phyloP scores from a whole-genome alignment of 106 monocot genomes.

The Gastrodia elata region DNA sequence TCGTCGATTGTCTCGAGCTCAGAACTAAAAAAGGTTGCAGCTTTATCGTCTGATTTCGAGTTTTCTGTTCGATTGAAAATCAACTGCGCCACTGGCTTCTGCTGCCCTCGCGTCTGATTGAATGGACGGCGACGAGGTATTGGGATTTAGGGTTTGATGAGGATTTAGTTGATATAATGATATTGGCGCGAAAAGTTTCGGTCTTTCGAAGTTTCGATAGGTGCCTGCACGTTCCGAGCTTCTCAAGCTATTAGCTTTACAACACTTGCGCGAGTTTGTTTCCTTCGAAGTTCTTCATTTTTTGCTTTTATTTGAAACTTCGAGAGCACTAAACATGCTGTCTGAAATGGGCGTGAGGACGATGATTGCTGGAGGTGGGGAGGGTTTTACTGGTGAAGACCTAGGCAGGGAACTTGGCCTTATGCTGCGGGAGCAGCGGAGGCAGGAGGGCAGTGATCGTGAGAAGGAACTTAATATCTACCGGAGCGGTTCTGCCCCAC shows the following conservation, averaged over 20 bases:
- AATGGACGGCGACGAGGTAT: not conserved
- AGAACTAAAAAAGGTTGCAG: not conserved
- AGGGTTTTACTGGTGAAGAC: slow-evolving; percentile 21
- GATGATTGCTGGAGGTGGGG: slow-evolving; percentile 5
- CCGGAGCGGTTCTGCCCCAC: slow-evolving; percentile 65
- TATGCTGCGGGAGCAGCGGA: slow-evolving; percentile 25
- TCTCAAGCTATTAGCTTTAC: not conserved
- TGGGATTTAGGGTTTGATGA: not conserved
- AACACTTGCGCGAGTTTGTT: not conserved
- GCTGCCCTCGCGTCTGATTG: not conserved
- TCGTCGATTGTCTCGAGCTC: not conserved
- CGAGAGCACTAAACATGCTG: slow-evolving; percentile 12
- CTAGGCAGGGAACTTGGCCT: slow-evolving; percentile 27
- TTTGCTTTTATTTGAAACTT: slow-evolving; percentile 9
- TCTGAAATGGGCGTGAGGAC: slow-evolving; percentile 23
- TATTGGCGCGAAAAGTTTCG: not conserved
- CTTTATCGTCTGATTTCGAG: not conserved
- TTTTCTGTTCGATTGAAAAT: not conserved
- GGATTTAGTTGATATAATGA: not conserved
- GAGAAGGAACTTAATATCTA: slow-evolving; percentile 41
- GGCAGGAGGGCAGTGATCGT: slow-evolving; percentile 25
- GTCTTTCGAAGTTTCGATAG: not conserved
- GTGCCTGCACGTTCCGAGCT: not conserved
- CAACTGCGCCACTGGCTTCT: not conserved
- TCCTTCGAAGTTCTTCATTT: not conserved